These are phyloP conservation scores for Austroboletus rostrupii DNA, from an alignment of 1,284 basidiomycete genomes.

Conservation along the genomic window DNA sequence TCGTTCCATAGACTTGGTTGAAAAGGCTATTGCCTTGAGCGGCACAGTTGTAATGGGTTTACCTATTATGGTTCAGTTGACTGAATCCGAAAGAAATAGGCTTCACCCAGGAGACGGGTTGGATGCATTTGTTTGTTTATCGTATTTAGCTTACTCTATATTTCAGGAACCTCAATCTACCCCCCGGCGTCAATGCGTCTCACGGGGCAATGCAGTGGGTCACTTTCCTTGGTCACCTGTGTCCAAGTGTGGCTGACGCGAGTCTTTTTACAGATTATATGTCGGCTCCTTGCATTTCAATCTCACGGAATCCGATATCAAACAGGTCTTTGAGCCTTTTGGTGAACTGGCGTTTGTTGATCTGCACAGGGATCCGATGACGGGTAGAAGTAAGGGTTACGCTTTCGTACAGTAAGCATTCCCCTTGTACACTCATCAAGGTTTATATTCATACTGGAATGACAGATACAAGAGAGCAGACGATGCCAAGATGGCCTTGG, in stretches of 20 bases:
- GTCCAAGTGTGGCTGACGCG: constrained; percentile 16
- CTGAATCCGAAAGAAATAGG: constrained; percentile 93
- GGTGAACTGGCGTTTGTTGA: constrained; percentile 98
- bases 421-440: neutral
- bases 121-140: constrained; percentile 24
- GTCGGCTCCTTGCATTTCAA: constrained; percentile 97
- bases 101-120: constrained; percentile 81
- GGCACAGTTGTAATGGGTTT: constrained; percentile 97
- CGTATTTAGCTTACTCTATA: constrained; percentile 16
- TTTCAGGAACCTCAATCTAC: constrained; percentile 68
- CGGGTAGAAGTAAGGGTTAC: constrained; percentile 95
- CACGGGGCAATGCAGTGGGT: constrained; percentile 76
- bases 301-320: constrained; percentile 93
- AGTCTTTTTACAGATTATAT: constrained; percentile 66
- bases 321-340: constrained; percentile 98
- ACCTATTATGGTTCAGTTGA: constrained; percentile 93
- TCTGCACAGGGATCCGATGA: constrained; percentile 89
- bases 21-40: constrained; percentile 83
- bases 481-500: constrained; percentile 93
- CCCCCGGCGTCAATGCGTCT: constrained; percentile 69
- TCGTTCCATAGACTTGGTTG: constrained; percentile 83
- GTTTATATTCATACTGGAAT: constrained; percentile 3
- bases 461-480: constrained; percentile 80
- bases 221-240: constrained; percentile 15
- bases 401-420: constrained; percentile 88